Evolutionary conservation across 768 basidiomycete genomes (phyloP), one percentile per base, ranked within the genome.

Genomic region (Kwoniella shandongensis): DNA sequence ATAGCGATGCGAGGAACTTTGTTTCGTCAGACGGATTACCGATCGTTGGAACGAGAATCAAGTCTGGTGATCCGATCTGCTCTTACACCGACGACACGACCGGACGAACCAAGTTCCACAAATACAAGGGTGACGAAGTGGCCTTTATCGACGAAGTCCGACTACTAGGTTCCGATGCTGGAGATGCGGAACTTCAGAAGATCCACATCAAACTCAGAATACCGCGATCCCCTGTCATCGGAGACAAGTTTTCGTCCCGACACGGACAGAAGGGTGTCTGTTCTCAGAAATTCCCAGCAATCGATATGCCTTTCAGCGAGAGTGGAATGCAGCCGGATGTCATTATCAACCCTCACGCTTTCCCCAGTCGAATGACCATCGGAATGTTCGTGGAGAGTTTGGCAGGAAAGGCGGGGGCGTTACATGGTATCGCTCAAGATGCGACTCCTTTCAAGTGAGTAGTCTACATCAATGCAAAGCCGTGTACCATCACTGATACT

Each of bases 231-330:
- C 96, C 96, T 35, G 91, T 97, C 59, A 98, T 99, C 47, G 96
- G 96, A 32, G 96, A 99, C 81, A 99, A 99, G 79, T 99, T 98
- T 77, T 97, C 96, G 0, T 98, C 96, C 6, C 86, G 96, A 26
- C 96, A 99, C 74, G 96, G 96, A 27, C 96, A 99, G 78, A 99
- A 99, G 78, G 96, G 96, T 81, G 92, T 99, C 51, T 98, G 94
- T 78, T 98, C 94, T 46, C 96, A 99, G 75, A 97, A 96, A 79
- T 99, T 93, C 91, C 96, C 96, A 7, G 84, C 88, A 17, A 79
- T 96, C 66, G 96, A 99, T 75, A 97, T 99, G 96, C 96, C 96
- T 13, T 98, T 99, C 82, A 87, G 86, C 68, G 96, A 99, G 80
- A 94, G 90, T 56, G 96, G 96, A 15, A 92, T 99, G 83, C 94